These are phyloP conservation scores for Parmales sp. DNA, from an alignment of 108 stramenopile species.

Conservation along the genomic window DNA sequence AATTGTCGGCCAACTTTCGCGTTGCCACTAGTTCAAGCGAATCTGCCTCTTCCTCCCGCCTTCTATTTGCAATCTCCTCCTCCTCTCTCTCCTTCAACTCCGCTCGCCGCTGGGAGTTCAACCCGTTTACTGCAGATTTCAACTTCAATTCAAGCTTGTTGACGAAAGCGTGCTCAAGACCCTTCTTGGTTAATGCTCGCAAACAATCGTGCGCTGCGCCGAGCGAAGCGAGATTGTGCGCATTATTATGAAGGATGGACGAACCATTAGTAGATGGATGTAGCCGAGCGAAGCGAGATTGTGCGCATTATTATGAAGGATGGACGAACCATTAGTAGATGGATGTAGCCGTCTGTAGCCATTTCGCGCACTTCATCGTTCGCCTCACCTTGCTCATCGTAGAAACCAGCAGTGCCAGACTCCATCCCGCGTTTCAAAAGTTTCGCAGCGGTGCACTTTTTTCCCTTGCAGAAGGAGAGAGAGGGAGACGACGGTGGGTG, in stretches of 20 bases:
- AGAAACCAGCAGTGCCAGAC: conserved; percentile 33
- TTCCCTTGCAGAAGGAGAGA: conserved; percentile 36
- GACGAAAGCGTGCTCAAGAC: conserved; percentile 41
- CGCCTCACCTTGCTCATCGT: too few species aligned
- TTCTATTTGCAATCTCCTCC: conserved; percentile 38
- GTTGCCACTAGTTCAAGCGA: too few species aligned
- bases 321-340: too few species aligned
- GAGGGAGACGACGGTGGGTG: too few species aligned
- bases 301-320: too few species aligned
- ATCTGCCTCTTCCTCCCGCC: neutral
- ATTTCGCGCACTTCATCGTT: too few species aligned
- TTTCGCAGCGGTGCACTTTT: conserved; percentile 38
- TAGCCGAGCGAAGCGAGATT: too few species aligned
- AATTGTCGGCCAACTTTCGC: too few species aligned
- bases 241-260: too few species aligned
- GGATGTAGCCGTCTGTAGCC: too few species aligned
- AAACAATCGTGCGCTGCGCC: conserved; percentile 39
- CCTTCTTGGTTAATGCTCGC: conserved; percentile 37
- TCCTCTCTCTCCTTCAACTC: conserved; percentile 32
- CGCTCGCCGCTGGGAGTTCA: conserved; percentile 34
- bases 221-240: too few species aligned
- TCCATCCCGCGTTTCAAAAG: conserved; percentile 48
- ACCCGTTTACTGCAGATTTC: conserved; percentile 33
- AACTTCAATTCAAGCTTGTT: conserved; percentile 33
- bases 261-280: too few species aligned